Conservation (phyloP, 2,329 filamentous ascomycete species). For the Venturiaceae sp. region DNA sequence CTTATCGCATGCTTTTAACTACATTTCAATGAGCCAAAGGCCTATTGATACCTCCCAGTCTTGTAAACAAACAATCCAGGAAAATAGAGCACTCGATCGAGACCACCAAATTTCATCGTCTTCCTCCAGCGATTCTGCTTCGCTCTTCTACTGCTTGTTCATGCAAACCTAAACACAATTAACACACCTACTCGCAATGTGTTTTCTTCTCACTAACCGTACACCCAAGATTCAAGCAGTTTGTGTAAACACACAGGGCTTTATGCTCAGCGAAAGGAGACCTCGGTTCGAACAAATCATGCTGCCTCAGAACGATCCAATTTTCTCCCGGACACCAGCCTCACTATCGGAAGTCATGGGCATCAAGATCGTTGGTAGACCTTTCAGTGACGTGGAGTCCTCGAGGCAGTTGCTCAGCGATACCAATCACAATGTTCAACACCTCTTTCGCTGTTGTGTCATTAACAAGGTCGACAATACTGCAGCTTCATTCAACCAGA, state of each 20-base stretch:
- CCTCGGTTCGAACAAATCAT: background rate
- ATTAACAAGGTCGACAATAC: background rate
- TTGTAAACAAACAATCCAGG: no score
- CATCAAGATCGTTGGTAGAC: background rate
- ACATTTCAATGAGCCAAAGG: no score
- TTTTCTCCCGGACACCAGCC: background rate
- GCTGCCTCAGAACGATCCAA: background rate
- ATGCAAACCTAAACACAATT: background rate
- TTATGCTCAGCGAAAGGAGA: background rate
- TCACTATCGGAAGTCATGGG: background rate
- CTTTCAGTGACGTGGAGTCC: background rate
- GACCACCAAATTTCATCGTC: no score
- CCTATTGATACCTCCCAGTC: no score
- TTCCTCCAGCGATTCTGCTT: background rate
- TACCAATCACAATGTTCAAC: background rate
- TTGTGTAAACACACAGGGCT: background rate
- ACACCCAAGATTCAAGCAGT: constrained; percentile 1
- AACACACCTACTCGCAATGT: background rate
- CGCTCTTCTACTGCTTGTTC: background rate
- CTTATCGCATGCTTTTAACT: background rate
- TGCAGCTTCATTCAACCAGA: background rate
- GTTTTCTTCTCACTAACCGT: background rate
- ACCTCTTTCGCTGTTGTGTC: constrained; percentile 3
- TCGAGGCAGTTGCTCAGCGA: background rate
- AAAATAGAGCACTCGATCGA: no score